Conservation (phyloP, 208 protist species). For the Lotmaria passim region DNA sequence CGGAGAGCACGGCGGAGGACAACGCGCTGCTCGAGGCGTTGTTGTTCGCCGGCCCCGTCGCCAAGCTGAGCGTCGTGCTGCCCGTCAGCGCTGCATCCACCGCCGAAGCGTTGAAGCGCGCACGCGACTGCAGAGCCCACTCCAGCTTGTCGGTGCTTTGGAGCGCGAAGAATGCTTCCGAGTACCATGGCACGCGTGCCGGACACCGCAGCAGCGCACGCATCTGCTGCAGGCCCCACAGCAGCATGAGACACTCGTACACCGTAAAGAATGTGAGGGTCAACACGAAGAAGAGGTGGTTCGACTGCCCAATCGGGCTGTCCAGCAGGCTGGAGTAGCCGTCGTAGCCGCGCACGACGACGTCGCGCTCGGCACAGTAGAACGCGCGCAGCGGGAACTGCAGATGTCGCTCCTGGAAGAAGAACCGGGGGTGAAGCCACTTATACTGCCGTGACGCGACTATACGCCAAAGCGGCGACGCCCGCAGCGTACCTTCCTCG, state of each 20-base stretch:
- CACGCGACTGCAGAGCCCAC: neutral
- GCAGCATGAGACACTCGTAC: constrained; percentile 52
- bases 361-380: constrained; percentile 79
- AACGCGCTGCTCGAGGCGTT: neutral
- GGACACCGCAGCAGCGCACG: constrained; percentile 26
- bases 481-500: constrained; percentile 42
- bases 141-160: constrained; percentile 15
- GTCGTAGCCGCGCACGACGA: constrained; percentile 72
- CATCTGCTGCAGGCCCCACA: constrained; percentile 57
- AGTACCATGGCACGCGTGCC: constrained; percentile 33
- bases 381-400: constrained; percentile 76
- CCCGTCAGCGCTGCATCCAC: neutral
- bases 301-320: constrained; percentile 64
- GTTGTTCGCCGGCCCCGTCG: neutral
- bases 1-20: neutral
- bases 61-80: too few species aligned
- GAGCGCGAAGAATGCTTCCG: constrained; percentile 33
- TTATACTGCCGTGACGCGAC: constrained; percentile 47
- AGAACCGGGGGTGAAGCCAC: constrained; percentile 73
- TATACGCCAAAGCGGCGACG: constrained; percentile 71
- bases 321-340: constrained; percentile 74
- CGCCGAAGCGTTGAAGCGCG: neutral
- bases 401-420: constrained; percentile 58
- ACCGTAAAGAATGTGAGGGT: constrained; percentile 52
- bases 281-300: constrained; percentile 69